These are phyloP conservation scores for Cadophora gregata DNA, from an alignment of 2,329 filamentous ascomycete species.

Conservation along the genomic window DNA sequence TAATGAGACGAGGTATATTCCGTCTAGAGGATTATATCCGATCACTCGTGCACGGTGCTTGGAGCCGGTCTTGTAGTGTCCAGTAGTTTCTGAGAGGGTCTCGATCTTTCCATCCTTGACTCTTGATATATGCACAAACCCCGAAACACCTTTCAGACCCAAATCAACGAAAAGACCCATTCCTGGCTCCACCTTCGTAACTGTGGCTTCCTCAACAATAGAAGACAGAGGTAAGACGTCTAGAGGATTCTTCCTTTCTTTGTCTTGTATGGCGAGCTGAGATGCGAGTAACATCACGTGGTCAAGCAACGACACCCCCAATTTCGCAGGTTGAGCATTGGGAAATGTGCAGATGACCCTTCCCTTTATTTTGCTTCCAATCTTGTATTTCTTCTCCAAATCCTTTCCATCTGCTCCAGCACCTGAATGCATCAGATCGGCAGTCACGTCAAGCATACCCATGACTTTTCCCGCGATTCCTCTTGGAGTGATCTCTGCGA, in stretches of 20 bases:
- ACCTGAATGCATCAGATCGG: slow-evolving; percentile 89
- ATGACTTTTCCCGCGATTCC: slow-evolving; percentile 92
- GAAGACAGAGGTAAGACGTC: slow-evolving; percentile 73
- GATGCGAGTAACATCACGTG: slow-evolving; percentile 72
- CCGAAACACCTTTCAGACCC: slow-evolving; percentile 69
- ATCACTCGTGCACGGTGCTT: slow-evolving; percentile 82
- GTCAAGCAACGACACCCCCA: slow-evolving; percentile 88
- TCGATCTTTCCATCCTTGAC: slow-evolving; percentile 92
- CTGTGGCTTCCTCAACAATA: slow-evolving; percentile 76
- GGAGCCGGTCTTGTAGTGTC: slow-evolving; percentile 78
- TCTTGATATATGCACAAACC: slow-evolving; percentile 93
- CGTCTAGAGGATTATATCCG: slow-evolving; percentile 87
- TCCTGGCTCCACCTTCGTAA: slow-evolving; percentile 79
- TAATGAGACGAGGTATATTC: slow-evolving; percentile 83
- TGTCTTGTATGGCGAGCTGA: slow-evolving; percentile 52
- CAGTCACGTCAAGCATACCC: slow-evolving; percentile 88
- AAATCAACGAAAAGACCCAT: slow-evolving; percentile 83
- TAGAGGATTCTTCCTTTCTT: slow-evolving; percentile 55
- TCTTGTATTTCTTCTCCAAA: slow-evolving; percentile 78
- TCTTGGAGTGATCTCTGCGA: slow-evolving; percentile 74
- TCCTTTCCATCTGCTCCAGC: slow-evolving; percentile 72
- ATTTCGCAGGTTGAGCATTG: slow-evolving; percentile 76
- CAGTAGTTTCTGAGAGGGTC: slow-evolving; percentile 75
- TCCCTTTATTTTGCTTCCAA: slow-evolving; percentile 83
- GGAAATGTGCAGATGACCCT: slow-evolving; percentile 90